Conservation (phyloP, 495 filamentous ascomycete genomes). For the Geoglossum glabrum region DNA sequence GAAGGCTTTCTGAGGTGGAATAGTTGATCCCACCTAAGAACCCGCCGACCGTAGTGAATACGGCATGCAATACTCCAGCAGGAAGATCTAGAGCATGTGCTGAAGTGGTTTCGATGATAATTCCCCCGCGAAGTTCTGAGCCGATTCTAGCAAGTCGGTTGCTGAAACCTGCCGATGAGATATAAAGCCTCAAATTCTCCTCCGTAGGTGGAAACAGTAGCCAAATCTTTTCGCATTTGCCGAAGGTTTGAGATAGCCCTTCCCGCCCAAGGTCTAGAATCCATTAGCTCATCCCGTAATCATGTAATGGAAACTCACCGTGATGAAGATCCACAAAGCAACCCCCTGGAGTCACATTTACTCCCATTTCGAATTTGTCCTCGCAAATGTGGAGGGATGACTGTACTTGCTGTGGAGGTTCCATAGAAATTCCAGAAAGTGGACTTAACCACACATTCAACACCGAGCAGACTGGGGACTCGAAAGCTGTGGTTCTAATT, state of each 20-base stretch:
- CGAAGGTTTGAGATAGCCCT: neutral
- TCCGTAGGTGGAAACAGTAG: neutral
- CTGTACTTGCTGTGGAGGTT: neutral
- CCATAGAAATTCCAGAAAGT: neutral
- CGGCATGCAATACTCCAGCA: neutral
- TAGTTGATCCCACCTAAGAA: neutral
- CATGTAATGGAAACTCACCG: neutral
- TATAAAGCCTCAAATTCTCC: neutral
- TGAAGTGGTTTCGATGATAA: neutral
- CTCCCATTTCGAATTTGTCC: neutral
- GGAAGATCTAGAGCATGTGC: neutral
- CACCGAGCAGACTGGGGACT: neutral
- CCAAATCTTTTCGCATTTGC: neutral
- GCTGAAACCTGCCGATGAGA: neutral
- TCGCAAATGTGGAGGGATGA: neutral
- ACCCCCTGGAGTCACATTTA: neutral
- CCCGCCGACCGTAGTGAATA: neutral
- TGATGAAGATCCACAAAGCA: neutral
- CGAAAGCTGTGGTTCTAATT: neutral
- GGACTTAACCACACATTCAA: neutral
- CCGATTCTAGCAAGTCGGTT: neutral
- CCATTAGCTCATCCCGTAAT: neutral
- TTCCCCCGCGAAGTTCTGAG: neutral
- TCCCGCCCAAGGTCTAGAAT: neutral
- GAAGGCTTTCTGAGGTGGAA: neutral